Percentiles rank a stretch among this genome's conserved stretches.
Conservation (phyloP, 768 basidiomycete genomes). For the Filobasidium wieringae region DNA sequence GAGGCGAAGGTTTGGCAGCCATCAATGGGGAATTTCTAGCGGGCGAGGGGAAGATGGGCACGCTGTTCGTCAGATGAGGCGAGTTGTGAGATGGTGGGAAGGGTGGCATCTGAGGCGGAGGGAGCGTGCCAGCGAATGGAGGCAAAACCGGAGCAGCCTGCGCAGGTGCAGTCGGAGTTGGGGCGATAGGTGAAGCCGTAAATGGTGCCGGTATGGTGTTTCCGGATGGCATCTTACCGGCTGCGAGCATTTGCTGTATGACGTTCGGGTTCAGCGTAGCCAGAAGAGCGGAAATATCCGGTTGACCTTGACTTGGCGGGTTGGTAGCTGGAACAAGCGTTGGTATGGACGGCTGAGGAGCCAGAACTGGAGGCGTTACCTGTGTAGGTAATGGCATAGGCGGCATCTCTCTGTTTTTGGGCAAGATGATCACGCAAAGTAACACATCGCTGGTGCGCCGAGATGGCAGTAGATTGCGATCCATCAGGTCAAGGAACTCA, state of each 20-base stretch:
- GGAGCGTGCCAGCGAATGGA: background rate
- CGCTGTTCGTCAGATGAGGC: background rate
- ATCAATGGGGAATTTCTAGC: background rate
- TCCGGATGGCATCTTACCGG: no score
- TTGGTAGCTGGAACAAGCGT: no score
- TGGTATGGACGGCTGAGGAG: background rate
- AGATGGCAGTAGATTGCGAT: conserved; percentile 24
- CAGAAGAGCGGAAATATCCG: no score
- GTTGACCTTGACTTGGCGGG: no score
- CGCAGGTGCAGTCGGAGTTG: no score
- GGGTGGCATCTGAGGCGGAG: background rate
- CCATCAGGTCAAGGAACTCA: conserved; percentile 32
- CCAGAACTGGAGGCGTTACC: background rate
- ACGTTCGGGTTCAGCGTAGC: no score
- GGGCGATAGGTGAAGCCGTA: no score
- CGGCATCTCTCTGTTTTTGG: background rate
- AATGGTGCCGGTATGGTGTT: no score
- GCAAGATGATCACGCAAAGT: conserved; percentile 24
- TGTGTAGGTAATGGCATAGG: background rate
- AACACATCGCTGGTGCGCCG: conserved; percentile 17
- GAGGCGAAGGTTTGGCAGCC: background rate
- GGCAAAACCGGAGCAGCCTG: background rate
- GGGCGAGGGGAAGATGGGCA: background rate
- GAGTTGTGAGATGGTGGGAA: background rate
- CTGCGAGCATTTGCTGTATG: no score